phyloP scores from a whole-genome alignment of 1,284 basidiomycete genomes.

The Inonotus hispidus region DNA sequence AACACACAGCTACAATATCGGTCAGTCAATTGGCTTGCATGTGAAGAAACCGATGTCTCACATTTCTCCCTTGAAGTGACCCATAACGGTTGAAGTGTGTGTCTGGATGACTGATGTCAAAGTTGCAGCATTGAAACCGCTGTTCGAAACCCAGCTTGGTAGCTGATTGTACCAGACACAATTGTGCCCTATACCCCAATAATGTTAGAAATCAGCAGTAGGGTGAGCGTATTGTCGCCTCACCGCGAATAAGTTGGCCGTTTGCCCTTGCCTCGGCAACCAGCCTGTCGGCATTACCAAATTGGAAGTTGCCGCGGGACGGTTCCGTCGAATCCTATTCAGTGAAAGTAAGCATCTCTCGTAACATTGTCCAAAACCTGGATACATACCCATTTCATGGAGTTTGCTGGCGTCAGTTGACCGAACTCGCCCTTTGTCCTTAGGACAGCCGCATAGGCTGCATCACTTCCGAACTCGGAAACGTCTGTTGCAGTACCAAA shows the following conservation, averaged over 20 bases:
- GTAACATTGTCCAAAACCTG: background rate
- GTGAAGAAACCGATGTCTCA: constrained; percentile 1
- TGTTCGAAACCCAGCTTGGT: constrained; percentile 23
- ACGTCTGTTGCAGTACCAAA: constrained; percentile 24
- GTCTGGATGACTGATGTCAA: constrained; percentile 22
- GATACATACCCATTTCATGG: constrained; percentile 33
- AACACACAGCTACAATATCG: constrained; percentile 1
- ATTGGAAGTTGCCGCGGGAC: constrained; percentile 25
- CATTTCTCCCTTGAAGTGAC: constrained; percentile 21
- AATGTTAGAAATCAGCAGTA: background rate
- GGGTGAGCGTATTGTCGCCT: background rate
- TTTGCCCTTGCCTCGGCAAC: constrained; percentile 25
- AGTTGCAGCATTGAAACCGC: constrained; percentile 21
- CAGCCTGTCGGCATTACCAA: constrained; percentile 24
- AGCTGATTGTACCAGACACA: constrained; percentile 25
- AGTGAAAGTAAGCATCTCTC: background rate
- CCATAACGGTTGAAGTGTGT: constrained; percentile 20
- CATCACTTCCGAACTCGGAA: constrained; percentile 21
- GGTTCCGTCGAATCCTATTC: constrained; percentile 22
- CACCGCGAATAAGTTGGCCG: constrained; percentile 21
- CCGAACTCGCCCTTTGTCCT: constrained; percentile 29
- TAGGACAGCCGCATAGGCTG: constrained; percentile 22
- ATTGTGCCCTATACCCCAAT: constrained; percentile 16
- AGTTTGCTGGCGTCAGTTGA: constrained; percentile 33
- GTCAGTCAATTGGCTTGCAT: background rate